phyloP scores from a whole-genome alignment of 2,329 filamentous ascomycete genomes.

The Penicillium sp. region DNA sequence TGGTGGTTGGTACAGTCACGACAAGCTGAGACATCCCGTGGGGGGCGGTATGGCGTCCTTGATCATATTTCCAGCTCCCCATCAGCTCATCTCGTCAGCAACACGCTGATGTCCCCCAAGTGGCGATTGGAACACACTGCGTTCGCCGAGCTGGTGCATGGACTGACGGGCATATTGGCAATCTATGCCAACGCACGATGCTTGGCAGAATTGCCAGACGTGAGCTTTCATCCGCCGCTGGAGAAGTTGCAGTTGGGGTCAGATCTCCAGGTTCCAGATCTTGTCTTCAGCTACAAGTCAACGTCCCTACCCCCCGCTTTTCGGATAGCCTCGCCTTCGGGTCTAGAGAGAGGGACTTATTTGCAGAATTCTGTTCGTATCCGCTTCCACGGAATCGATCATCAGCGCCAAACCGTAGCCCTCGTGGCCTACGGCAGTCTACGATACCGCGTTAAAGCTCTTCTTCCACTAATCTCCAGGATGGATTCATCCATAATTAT shows the following conservation, averaged over 20 bases:
- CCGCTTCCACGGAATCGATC: slow-evolving; percentile 40
- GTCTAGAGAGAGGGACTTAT: slow-evolving; percentile 26
- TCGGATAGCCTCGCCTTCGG: slow-evolving; percentile 29
- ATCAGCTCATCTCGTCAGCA: slow-evolving; percentile 32
- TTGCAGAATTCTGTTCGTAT: slow-evolving; percentile 38
- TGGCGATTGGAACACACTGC: slow-evolving; percentile 26
- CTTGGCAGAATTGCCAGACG: slow-evolving; percentile 29
- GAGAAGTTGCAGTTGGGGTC: slow-evolving; percentile 32
- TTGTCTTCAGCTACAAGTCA: slow-evolving; percentile 35
- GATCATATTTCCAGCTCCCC: slow-evolving; percentile 20
- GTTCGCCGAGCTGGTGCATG: slow-evolving; percentile 36
- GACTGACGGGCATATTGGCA: slow-evolving; percentile 37
- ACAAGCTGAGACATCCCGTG: slow-evolving; percentile 16
- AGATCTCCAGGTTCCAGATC: slow-evolving; percentile 34
- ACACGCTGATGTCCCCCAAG: slow-evolving; percentile 23
- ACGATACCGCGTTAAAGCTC: slow-evolving; percentile 24
- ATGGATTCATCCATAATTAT: slow-evolving; percentile 34
- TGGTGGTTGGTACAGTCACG: slow-evolving; percentile 67
- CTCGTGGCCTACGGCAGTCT: slow-evolving; percentile 40
- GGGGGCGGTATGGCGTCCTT: slow-evolving; percentile 3
- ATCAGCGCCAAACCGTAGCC: slow-evolving; percentile 30
- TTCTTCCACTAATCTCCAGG: slow-evolving; percentile 28
- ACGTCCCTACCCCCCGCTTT: slow-evolving; percentile 32
- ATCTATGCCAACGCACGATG: slow-evolving; percentile 39
- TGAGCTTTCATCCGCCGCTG: slow-evolving; percentile 30